phyloP scores from a whole-genome alignment of 2,329 filamentous ascomycete genomes.

The Furcasterigmium sp. region DNA sequence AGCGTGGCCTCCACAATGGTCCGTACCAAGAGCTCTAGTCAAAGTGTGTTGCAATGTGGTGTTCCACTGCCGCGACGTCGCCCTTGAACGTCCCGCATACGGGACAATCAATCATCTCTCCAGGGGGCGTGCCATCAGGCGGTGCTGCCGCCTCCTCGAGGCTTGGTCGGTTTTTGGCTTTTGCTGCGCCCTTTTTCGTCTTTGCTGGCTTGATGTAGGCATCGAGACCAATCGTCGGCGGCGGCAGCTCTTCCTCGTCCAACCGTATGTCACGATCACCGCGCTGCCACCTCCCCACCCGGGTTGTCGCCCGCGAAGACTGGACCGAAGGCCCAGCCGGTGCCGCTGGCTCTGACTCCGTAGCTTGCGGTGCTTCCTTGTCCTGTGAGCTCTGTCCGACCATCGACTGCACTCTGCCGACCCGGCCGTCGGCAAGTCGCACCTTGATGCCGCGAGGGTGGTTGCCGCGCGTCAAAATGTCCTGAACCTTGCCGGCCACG shows the following conservation, averaged over 20 bases:
- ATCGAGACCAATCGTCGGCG: conserved; percentile 41
- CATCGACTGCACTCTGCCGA: conserved; percentile 69
- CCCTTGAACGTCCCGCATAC: conserved; percentile 63
- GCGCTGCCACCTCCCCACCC: conserved; percentile 4
- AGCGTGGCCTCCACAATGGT: too few species aligned
- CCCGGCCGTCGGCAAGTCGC: conserved; percentile 62
- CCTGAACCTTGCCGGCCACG: conserved; percentile 60
- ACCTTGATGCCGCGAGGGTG: conserved; percentile 79
- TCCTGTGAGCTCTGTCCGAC: conserved; percentile 16
- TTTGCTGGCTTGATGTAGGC: conserved; percentile 40
- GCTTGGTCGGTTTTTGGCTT: conserved; percentile 1
- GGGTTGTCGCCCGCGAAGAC: background rate
- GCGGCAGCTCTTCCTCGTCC: conserved; percentile 24
- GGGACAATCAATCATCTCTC: conserved; percentile 43
- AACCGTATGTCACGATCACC: conserved; percentile 11
- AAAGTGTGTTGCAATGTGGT: conserved; percentile 61
- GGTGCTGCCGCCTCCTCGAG: conserved; percentile 14
- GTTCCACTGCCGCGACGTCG: conserved; percentile 61
- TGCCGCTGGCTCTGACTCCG: conserved; percentile 1
- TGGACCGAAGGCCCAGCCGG: background rate
- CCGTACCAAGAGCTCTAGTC: too few species aligned
- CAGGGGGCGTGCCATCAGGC: background rate
- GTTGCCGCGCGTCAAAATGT: conserved; percentile 67
- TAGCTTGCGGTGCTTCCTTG: conserved; percentile 5
- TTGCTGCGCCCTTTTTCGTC: conserved; percentile 14